Evolutionary conservation across 148 eudicot species (phyloP).

Genomic region (Rhododendron griersonianum): DNA sequence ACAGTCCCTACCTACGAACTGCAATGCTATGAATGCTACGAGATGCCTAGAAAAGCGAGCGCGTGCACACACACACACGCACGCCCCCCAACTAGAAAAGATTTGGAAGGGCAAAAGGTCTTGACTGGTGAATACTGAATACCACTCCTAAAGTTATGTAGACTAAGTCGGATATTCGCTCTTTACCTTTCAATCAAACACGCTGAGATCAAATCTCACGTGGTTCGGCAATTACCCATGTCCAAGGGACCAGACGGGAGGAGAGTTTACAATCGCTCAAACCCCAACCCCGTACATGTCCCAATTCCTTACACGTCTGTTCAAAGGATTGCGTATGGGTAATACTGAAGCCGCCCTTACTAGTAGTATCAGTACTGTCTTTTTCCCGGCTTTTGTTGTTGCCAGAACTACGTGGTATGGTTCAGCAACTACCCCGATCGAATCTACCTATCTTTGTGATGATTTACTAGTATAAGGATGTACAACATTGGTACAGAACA

Average conservation of each 20-base stretch:
- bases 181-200: neutral
- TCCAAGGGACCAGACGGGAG: neutral
- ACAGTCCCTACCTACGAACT: neutral
- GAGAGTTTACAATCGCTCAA: neutral
- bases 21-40: neutral
- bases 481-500: neutral
- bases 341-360: too few species aligned
- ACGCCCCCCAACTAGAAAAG: neutral
- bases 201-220: neutral
- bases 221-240: neutral
- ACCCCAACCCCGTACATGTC: neutral
- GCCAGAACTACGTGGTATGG: neutral
- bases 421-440: neutral
- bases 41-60: neutral
- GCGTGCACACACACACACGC: neutral
- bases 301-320: neutral
- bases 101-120: neutral
- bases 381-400: too few species aligned
- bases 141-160: neutral
- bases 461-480: neutral
- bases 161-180: neutral
- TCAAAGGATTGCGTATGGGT: too few species aligned
- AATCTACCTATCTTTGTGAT: neutral
- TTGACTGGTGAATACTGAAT: neutral
- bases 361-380: too few species aligned